Base-by-base conservation (phyloP, 2,329 filamentous ascomycete genomes). In the Colletotrichum eremochloae region DNA sequence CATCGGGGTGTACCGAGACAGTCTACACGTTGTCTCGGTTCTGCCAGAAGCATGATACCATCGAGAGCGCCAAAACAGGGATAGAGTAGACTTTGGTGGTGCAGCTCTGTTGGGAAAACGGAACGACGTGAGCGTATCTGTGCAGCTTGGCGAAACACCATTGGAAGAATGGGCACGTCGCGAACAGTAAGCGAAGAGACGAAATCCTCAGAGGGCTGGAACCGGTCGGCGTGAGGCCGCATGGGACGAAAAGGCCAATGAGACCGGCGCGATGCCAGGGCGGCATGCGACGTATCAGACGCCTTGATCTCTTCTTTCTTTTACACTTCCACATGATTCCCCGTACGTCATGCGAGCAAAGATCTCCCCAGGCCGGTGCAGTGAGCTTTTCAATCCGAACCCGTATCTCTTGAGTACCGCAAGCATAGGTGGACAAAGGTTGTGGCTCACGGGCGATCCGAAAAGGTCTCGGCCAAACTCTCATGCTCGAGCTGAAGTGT, bases 401-500 rank as follows among this genome's bases (percentile, higher is more conserved):
- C 38, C 33, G 24, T 40, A n/a, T 8, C 20, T 14, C 36, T 14
- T 58, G 56, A n/a, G 18, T 14, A 29, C 11, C 42, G 12, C n/a
- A 44, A 46, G 40, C 40, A 3, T n/a, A 11, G 20, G 20, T 12
- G 4, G 9, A 48, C n/a, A 48, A 48, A 48, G 4, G 46, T 48
- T 48, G 15, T 48, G 44, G 40, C 40, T 36, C 58, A 18, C 42
- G 31, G 11, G 42, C 18, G 40, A 61, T 29, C 42, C 1, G 38
- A 29, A 2, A 14, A 46, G 60, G n/a, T 56, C 18, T 65, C 29
- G 33, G 46, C 36, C 40, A 61, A 46, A n/a, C 40, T n/a, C 14
- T 67, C 38, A 7, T 31, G 24, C 44, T 53, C 48, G 38, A 38
- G 56, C 65, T 62, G 55, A 29, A 44, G 61, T 52, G 64, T 67